Base-by-base conservation (phyloP, 2,329 filamentous ascomycete genomes). In the Diaporthe sp. region DNA sequence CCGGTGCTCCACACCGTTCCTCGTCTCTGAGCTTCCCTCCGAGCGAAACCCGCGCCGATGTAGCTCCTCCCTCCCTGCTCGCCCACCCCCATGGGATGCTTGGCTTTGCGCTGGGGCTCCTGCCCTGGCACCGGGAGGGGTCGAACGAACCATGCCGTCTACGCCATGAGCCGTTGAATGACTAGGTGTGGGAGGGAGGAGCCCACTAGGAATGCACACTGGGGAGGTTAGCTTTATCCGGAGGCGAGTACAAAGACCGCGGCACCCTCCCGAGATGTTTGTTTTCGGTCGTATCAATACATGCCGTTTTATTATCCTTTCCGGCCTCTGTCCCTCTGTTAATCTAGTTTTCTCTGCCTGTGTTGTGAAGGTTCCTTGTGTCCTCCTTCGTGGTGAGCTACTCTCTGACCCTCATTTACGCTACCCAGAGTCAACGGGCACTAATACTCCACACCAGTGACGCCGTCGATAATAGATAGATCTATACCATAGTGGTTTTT, bases 1-100 rank as follows among this genome's bases (percentile, higher is more conserved):
- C 65, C 65, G 65, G 65, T 70, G 49, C 65, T 55, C 65, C 65
- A 70, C 65, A 70, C n/a, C 49, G 51, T 55, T 46, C 53, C 42
- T 28, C 37, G n/a, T 70, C 13, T 70, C 34, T 70, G 51, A 70
- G 49, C 31, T 55, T 55, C 65, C 65, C 19, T 55, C 65, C 49
- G 65, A 70, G 65, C 65, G 49, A 70, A 55, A 70, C 49, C 65
- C 49, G 65, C 60, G 46, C 65, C 65, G 65, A 68, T 68, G 34
- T 68, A 68, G 65, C 31, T 53, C 46, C 9, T n/a, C 22, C 22
- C 65, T 53, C 46, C 62, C 44, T 68, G 44, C 25, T 42, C 65
- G 39, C 46, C 65, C n/a, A 39, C 53, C 65, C 65, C 31, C 31
- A 68, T 19, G 46, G 65, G 31, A 68, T 53, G 22, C 65, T 68